Base-by-base conservation (phyloP, 176 grass and related monocot species). In the Musa itinerans region DNA sequence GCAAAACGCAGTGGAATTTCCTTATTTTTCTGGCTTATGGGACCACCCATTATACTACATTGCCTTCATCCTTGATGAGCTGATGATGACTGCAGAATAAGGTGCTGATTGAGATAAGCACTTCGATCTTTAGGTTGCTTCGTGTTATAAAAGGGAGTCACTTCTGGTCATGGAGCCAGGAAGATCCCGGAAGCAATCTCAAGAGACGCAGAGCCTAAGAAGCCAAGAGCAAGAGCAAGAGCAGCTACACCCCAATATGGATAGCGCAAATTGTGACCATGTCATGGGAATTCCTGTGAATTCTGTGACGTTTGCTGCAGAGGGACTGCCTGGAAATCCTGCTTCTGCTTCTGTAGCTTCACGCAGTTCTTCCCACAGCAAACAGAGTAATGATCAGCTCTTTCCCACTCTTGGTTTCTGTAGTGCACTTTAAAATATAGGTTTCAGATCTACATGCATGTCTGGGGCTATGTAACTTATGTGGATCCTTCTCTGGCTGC, bases 251-350 rank as follows among this genome's bases (percentile, higher is more conserved):
- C 54, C 76, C 90, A 80, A 80, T 49, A 85, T 85, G 83, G 75
- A 86, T 72, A 74, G 53, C 48, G 76, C 68, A 73, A 83, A 63
- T 52, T 72, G 76, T 51, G 90, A 81, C 0, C 88, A 91, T 81
- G 95, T 92, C 57, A 68, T 99, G 27, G 90, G 90, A 12, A 84
- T 99, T 27, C 95, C 90, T 1, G 81, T 94, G 48, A 87, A 48
- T 77, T 82, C 73, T 72, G 86, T 76, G 12, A 87, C 90, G 5
- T 89, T 84, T 9, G 88, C 76, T 8, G 86, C 81, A 52, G 86
- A 90, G 84, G 83, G 90, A 59, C 76, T 87, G 9, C 78, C 72
- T 53, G 1, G 68, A 0, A 53, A 83, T 74, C 52, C 78, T 76
- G 8, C 83, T 80, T 52, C 82, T 69, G 23, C 6, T 68, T 10